phyloP scores from a whole-genome alignment of 345 rosid species.

The Viola odorata region DNA sequence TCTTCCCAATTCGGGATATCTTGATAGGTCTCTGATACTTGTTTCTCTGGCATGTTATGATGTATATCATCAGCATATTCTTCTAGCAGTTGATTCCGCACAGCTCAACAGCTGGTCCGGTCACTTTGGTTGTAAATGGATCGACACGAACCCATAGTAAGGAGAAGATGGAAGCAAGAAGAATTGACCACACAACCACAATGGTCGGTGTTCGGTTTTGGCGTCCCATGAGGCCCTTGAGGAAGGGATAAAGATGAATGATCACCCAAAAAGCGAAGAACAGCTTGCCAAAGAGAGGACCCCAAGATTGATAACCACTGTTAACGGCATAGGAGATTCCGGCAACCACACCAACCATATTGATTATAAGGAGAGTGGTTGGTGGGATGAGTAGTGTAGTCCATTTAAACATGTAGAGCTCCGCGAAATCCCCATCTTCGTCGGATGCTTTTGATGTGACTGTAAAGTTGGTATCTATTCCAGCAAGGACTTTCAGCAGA shows the following conservation, averaged over 20 bases:
- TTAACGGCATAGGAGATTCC: conserved; percentile 33
- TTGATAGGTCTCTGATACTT: background rate
- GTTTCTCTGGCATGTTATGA: background rate
- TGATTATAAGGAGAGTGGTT: conserved; percentile 39
- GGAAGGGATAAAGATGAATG: conserved; percentile 41
- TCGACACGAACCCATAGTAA: conserved; percentile 36
- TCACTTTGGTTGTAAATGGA: conserved; percentile 34
- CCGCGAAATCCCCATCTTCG: conserved; percentile 26
- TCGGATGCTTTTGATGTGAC: conserved; percentile 28
- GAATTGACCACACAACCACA: conserved; percentile 39
- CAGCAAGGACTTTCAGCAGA: conserved; percentile 33
- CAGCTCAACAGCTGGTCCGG: conserved; percentile 30
- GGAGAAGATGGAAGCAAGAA: conserved; percentile 42
- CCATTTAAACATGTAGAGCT: conserved; percentile 41
- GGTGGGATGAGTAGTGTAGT: conserved; percentile 39
- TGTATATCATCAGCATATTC: background rate
- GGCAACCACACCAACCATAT: conserved; percentile 37
- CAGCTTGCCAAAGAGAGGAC: conserved; percentile 38
- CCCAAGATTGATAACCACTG: conserved; percentile 39
- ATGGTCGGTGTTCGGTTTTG: conserved; percentile 39
- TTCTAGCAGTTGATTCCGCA: conserved; percentile 44
- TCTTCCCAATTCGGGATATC: conserved; percentile 9
- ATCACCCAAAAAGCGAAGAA: conserved; percentile 47
- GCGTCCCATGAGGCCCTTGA: conserved; percentile 36
- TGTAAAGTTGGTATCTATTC: conserved; percentile 25